Base-by-base conservation (phyloP, 1,284 basidiomycete genomes). In the Ceratobasidium sp. region DNA sequence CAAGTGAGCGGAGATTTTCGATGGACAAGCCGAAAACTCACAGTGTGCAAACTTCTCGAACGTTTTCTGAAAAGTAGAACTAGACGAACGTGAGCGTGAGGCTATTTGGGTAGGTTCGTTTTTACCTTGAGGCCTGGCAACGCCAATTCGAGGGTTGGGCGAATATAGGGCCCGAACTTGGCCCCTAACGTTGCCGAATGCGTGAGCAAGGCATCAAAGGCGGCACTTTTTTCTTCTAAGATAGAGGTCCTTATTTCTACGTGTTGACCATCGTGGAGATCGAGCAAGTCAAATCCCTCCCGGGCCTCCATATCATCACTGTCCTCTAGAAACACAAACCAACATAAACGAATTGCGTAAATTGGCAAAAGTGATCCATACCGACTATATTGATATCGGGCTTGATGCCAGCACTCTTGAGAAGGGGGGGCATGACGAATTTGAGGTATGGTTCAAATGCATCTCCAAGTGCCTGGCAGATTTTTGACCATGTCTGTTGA, bases 361-460 rank as follows among this genome's bases (percentile, higher is more conserved):
- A 23, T 10, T n/a, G 13, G 12, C 23, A 20, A 55, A 15, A 12
- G 49, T n/a, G 28, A n/a, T 46, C 64, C 89, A 40, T 80, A 94
- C 93, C 91, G 78, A 92, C 93, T n/a, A 94, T 86, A 0, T 90
- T 91, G 33, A 95, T 89, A 81, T 95, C 93, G 0, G 94, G 92
- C 84, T 94, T 94, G n/a, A 92, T 91, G 49, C 91, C 89, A 1
- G 95, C 95, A 0, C 92, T 90, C 6, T 89, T 86, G n/a, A 96
- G 86, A 7, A 96, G 84, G 0, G 90, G 89, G 0, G 94, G 94
- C 90, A 96, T 94, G 1, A 95, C 94, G 7, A 93, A 89, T 0
- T 91, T 92, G 1, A 96, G 88, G 83, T 95, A 96, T 0, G 94
- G 94, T 81, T 94, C 93, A 80, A 96, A 96, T 83, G 95, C 93